These are phyloP conservation scores for Arachis monticola DNA, from an alignment of 331 rosid genomes.

Conservation along the genomic window DNA sequence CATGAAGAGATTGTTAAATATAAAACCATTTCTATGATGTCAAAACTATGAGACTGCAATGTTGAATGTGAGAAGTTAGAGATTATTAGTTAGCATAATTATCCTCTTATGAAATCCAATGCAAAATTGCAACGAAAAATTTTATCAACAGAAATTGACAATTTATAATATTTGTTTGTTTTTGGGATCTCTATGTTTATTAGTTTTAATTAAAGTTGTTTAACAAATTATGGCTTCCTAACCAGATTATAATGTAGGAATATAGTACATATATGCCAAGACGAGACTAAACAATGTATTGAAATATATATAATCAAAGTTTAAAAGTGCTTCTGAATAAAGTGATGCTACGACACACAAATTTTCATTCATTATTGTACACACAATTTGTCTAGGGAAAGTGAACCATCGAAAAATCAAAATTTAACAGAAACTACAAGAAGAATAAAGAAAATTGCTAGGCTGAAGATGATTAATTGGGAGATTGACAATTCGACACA, in stretches of 20 bases:
- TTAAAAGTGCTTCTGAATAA: background rate
- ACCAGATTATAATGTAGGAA: slow-evolving; percentile 40
- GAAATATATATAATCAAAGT: background rate
- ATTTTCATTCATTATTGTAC: background rate
- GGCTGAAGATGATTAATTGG: background rate
- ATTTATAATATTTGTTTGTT: no score
- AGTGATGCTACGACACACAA: background rate
- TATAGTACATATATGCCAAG: background rate
- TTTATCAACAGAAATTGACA: no score
- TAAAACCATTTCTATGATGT: no score
- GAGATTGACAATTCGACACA: background rate
- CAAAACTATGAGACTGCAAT: no score
- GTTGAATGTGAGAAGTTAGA: no score
- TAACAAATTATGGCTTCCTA: slow-evolving; percentile 22
- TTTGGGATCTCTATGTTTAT: no score
- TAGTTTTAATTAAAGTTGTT: no score
- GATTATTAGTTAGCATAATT: no score
- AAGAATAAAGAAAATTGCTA: background rate
- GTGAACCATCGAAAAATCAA: background rate
- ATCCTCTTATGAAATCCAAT: no score
- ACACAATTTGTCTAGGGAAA: background rate
- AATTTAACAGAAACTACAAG: background rate
- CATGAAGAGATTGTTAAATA: no score
- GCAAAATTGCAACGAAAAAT: no score
- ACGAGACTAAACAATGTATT: background rate